phyloP scores from a whole-genome alignment of 2,329 filamentous ascomycete genomes.

The Sarocladiaceae sp. region DNA sequence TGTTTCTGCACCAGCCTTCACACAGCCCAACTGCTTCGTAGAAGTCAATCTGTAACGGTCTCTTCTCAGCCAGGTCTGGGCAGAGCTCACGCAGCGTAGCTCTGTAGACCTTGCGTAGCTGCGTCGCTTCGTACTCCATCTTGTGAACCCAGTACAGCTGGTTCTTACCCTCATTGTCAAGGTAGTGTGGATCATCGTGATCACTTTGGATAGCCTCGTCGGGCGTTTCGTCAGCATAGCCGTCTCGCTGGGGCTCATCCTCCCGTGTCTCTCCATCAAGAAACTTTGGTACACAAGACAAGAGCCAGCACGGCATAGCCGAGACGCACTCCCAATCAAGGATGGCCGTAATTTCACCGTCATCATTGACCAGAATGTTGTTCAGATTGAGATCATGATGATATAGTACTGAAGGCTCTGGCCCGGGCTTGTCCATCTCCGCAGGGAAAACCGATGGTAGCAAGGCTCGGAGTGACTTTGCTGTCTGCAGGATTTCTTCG shows the following conservation, averaged over 20 bases:
- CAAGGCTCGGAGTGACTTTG: slow-evolving; percentile 20
- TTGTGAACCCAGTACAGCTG: slow-evolving; percentile 33
- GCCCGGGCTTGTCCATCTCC: slow-evolving; percentile 6
- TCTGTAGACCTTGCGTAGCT: slow-evolving; percentile 24
- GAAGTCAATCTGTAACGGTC: slow-evolving; percentile 26
- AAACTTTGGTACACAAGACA: slow-evolving; percentile 27
- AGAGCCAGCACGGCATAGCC: slow-evolving; percentile 31
- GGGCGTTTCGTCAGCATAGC: slow-evolving; percentile 22
- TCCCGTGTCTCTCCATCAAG: slow-evolving; percentile 22
- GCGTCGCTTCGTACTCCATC: slow-evolving; percentile 33
- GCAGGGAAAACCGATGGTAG: slow-evolving; percentile 26
- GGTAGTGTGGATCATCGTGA: slow-evolving; percentile 12
- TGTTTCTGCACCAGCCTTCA: slow-evolving; percentile 11
- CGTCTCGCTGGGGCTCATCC: slow-evolving; percentile 23
- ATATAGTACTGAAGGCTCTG: slow-evolving; percentile 26
- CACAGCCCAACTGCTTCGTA: slow-evolving; percentile 14
- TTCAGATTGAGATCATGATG: slow-evolving; percentile 28
- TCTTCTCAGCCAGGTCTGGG: slow-evolving; percentile 25
- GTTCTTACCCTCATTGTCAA: slow-evolving; percentile 33
- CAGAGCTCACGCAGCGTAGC: slow-evolving; percentile 23
- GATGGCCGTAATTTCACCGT: slow-evolving; percentile 28
- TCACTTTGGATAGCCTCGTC: slow-evolving; percentile 9
- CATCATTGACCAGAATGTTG: slow-evolving; percentile 34
- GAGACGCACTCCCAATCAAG: slow-evolving; percentile 39
- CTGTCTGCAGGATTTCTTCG: slow-evolving; percentile 17